These are phyloP conservation scores for Agrocybe chaxingu DNA, from an alignment of 768 basidiomycete genomes.

Conservation along the genomic window DNA sequence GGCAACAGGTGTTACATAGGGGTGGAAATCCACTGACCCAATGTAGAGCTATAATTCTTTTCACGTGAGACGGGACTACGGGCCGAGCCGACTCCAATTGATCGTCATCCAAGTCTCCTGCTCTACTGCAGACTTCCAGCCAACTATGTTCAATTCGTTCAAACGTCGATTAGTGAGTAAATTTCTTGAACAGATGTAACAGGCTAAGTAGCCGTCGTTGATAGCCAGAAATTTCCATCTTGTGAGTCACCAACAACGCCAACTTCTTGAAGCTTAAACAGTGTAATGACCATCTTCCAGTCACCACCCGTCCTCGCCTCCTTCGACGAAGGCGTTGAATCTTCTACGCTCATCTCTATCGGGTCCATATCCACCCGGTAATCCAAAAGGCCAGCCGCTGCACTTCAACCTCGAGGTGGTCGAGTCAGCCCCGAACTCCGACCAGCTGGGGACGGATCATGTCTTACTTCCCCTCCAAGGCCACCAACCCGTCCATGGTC, in stretches of 20 bases:
- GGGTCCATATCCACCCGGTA: constrained; percentile 56
- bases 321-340: constrained; percentile 58
- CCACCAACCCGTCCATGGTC: constrained; percentile 33
- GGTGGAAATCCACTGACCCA: no score
- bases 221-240: constrained; percentile 63
- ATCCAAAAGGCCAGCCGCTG: constrained; percentile 46
- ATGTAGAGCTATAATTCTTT: no score
- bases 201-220: background rate
- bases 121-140: background rate
- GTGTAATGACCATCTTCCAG: constrained; percentile 28
- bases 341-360: constrained; percentile 59
- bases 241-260: constrained; percentile 35
- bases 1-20: no score
- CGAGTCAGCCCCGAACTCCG: constrained; percentile 60
- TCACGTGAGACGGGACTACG: no score
- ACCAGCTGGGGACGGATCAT: constrained; percentile 67
- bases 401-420: constrained; percentile 72
- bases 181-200: background rate
- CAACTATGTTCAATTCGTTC: constrained; percentile 35
- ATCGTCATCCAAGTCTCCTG: no score
- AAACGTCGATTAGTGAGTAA: constrained; percentile 29
- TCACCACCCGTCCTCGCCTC: constrained; percentile 63
- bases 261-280: background rate
- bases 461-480: constrained; percentile 49
- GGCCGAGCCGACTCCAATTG: no score